A percentile compares a stretch with the other conserved stretches of the same genome.
Conservation (phyloP, 768 basidiomycete genomes). For the Kwoniella botswanensis region DNA sequence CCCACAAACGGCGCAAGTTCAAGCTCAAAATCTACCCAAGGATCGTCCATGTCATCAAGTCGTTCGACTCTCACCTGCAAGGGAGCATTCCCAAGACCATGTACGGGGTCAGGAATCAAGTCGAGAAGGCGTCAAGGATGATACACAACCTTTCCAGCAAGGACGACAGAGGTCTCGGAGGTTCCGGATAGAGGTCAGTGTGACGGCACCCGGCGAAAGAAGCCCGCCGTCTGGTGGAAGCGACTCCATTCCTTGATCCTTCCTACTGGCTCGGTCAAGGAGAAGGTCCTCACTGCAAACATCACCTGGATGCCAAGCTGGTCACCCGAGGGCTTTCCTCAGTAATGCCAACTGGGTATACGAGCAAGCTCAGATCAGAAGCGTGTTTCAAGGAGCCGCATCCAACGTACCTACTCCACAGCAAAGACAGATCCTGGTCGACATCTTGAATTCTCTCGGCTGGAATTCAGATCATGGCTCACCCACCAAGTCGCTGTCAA, state of each 20-base stretch:
- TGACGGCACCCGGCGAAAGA: slow-evolving; percentile 10
- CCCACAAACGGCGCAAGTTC: slow-evolving; percentile 5
- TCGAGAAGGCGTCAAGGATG: slow-evolving; percentile 11
- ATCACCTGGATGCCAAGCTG: slow-evolving; percentile 1
- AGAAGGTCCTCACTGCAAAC: neutral
- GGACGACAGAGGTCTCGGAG: slow-evolving; percentile 18
- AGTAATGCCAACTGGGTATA: slow-evolving; percentile 40
- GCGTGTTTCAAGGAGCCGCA: no score
- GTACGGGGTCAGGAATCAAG: slow-evolving; percentile 11
- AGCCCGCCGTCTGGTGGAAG: slow-evolving; percentile 12
- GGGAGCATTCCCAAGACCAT: slow-evolving; percentile 24
- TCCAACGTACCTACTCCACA: no score
- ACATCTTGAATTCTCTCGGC: neutral
- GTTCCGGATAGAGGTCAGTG: slow-evolving; percentile 38
- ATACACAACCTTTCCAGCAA: slow-evolving; percentile 28
- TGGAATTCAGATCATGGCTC: no score
- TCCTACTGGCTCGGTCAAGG: slow-evolving; percentile 22
- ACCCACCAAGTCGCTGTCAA: no score
- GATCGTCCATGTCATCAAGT: slow-evolving; percentile 40
- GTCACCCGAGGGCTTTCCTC: slow-evolving; percentile 21
- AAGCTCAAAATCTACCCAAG: slow-evolving; percentile 36
- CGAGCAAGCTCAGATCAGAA: slow-evolving; percentile 11
- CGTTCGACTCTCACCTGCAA: slow-evolving; percentile 38
- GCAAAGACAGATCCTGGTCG: neutral
- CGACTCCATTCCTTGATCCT: slow-evolving; percentile 25